Evolutionary conservation across 2,329 filamentous ascomycete genomes (phyloP), one percentile per base, ranked within the genome.

Genomic region (Phyllosticta paracitricarpa): DNA sequence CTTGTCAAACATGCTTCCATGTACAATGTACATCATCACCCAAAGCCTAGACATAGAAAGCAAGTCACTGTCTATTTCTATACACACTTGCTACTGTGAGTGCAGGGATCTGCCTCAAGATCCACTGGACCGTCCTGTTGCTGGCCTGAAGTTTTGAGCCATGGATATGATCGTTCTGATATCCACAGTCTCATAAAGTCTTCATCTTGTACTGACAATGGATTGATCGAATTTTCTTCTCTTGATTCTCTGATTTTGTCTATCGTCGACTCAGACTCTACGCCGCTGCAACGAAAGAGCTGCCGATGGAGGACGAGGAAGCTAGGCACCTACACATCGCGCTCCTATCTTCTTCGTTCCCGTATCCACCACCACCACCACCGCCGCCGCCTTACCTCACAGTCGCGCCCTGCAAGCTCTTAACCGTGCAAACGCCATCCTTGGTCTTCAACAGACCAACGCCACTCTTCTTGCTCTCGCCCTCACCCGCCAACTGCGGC

Each of bases 401-500:
- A 66, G 86, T 84, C 65, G 89, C 94, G 51, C 85, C 87, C 77
- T 87, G 87, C 71, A 99, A 79, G 63, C 81, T 89, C 76, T 87
- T 84, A 64, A 97, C 92, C 54, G 83, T 93, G 79, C 94, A 97
- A 55, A 89, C 76, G 54, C 89, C 90, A 57, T 90, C 89, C 73
- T 87, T 85, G 2, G 91, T 93, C 65, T 90, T 85, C 66, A 97
- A 78, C 71, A 79, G 81, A 48, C 81, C 83, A 33, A 85, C 70
- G 48, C 78, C 77, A 52, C 77, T 79, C 73, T 81, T 82, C 67
- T 78, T 82, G 53, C 76, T 76, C 66, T 81, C 79, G 56, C 82
- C 89, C 64, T 86, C 83, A 74, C 88, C 88, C 70, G 87, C 86
- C 63, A 93, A 79, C 75, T 88, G 85, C 76, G 89, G 87, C 40